phyloP scores from a whole-genome alignment of 805 yeast species.

The Ogataea ramenticola region DNA sequence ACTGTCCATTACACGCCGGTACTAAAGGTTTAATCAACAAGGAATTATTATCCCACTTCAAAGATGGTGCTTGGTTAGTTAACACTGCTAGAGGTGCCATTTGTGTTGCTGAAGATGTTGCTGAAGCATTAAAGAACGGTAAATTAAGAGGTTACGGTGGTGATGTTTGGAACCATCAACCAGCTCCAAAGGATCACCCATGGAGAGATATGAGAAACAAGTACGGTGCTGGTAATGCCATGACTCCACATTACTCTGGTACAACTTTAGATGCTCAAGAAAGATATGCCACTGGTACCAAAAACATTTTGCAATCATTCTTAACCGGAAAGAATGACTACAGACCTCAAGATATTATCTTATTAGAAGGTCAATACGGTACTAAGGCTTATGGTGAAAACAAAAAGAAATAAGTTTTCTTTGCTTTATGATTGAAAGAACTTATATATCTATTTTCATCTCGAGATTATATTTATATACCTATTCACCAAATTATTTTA shows the following conservation, averaged over 20 bases:
- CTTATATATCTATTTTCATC: too few relatives aligned
- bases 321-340: conserved; percentile 58
- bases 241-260: conserved; percentile 81
- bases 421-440: background rate
- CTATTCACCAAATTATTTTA: too few relatives aligned
- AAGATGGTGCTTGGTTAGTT: conserved; percentile 65
- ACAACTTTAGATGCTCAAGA: conserved; percentile 75
- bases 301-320: conserved; percentile 56
- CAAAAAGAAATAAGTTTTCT: conserved; percentile 30
- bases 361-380: conserved; percentile 63
- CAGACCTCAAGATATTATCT: conserved; percentile 70
- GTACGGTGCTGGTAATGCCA: conserved; percentile 71
- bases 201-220: conserved; percentile 66
- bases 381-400: conserved; percentile 64
- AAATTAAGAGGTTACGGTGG: conserved; percentile 77
- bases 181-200: conserved; percentile 71
- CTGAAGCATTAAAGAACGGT: conserved; percentile 63
- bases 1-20: conserved; percentile 69
- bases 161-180: conserved; percentile 83
- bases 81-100: conserved; percentile 84
- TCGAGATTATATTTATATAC: too few relatives aligned
- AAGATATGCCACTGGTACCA: conserved; percentile 65
- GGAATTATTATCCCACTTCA: conserved; percentile 58
- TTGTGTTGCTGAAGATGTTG: conserved; percentile 64
- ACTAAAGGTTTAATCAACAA: conserved; percentile 63